Evolutionary conservation across 148 eudicot genomes (phyloP).

Genomic region (Pouteria glomerata): DNA sequence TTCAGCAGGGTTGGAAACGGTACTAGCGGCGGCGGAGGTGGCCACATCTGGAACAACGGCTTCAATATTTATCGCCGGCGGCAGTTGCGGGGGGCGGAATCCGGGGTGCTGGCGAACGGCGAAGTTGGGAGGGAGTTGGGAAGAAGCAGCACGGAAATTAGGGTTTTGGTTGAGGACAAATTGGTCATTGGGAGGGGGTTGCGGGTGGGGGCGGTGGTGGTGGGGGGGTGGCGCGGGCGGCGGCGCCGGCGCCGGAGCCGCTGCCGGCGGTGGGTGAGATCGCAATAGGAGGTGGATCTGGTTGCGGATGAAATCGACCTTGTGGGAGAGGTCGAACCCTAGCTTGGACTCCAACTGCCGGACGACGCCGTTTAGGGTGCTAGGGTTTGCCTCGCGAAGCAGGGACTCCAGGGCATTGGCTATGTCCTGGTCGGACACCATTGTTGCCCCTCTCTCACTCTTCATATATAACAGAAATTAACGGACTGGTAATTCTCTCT

Average conservation of each 20-base stretch:
- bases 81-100: constrained; percentile 11
- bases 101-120: constrained; percentile 5
- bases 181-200: constrained; percentile 21
- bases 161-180: constrained; percentile 37
- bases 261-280: constrained; percentile 26
- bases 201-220: constrained; percentile 18
- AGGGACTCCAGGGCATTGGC: constrained; percentile 47
- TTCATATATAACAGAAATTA: constrained; percentile 6
- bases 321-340: constrained; percentile 50
- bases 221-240: constrained; percentile 15
- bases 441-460: constrained; percentile 21
- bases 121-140: constrained; percentile 23
- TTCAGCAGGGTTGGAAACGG: constrained; percentile 20
- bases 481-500: constrained; percentile 12
- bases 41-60: constrained; percentile 3
- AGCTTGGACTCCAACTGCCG: constrained; percentile 36
- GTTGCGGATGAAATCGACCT: constrained; percentile 40
- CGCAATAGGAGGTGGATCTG: constrained; percentile 38
- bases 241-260: constrained; percentile 4
- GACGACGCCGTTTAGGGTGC: constrained; percentile 40
- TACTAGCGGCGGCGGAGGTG: constrained; percentile 2
- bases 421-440: constrained; percentile 63
- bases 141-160: constrained; percentile 20
- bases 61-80: constrained; percentile 4
- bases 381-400: constrained; percentile 49